A percentile compares a stretch with the other conserved stretches of the same genome.
Conservation (phyloP, 306 rosid genomes). For the Dalbergia oliveri region DNA sequence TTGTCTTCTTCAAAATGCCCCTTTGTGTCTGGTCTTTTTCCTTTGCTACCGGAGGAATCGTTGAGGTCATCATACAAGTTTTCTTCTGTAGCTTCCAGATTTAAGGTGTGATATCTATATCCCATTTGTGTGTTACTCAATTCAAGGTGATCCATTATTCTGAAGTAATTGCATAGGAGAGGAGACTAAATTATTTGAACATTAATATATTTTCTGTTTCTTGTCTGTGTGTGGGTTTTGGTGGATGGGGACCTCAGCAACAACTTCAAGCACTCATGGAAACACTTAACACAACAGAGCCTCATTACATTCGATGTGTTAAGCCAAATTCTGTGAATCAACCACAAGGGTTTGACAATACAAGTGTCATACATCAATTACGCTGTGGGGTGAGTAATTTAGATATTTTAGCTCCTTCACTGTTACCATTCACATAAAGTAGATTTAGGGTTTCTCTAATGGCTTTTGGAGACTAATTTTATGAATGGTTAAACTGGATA, state of each 20-base stretch:
- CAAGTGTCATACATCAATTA: slow-evolving; percentile 88
- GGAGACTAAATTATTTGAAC: slow-evolving; percentile 19
- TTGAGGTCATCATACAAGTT: slow-evolving; percentile 93
- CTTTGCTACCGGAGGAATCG: slow-evolving; percentile 78
- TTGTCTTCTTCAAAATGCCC: slow-evolving; percentile 85
- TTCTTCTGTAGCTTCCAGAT: slow-evolving; percentile 95
- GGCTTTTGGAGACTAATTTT: no score
- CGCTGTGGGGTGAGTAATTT: slow-evolving; percentile 93
- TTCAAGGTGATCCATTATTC: neutral
- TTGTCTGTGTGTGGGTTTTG: neutral
- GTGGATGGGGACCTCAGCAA: slow-evolving; percentile 63
- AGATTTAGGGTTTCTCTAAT: no score
- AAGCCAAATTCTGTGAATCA: slow-evolving; percentile 92
- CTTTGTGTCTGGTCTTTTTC: slow-evolving; percentile 80
- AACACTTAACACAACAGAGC: slow-evolving; percentile 86
- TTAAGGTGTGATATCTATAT: slow-evolving; percentile 69
- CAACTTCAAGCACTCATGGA: slow-evolving; percentile 99
- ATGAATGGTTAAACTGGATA: no score
- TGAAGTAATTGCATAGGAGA: slow-evolving; percentile 17
- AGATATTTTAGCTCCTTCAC: slow-evolving; percentile 15
- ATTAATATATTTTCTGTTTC: slow-evolving; percentile 33
- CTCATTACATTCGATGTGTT: slow-evolving; percentile 96
- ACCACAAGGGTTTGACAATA: slow-evolving; percentile 88
- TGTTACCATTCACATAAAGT: no score
- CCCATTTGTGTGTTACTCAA: neutral